phyloP scores from a whole-genome alignment of 371 early-diverging fungal species.

The Mortierella sp. region DNA sequence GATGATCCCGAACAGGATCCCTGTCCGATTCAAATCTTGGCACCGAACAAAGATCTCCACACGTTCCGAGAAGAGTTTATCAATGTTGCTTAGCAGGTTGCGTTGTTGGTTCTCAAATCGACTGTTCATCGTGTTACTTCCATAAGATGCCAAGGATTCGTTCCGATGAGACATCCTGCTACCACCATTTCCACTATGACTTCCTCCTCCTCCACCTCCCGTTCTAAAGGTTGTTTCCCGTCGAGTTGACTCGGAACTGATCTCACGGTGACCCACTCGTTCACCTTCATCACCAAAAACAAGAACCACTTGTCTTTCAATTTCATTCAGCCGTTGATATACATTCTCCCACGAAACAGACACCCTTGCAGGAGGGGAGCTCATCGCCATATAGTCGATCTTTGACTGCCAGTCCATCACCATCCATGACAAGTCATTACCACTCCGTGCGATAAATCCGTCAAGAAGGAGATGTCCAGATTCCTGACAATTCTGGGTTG shows the following conservation, averaged over 20 bases:
- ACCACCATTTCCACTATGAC: constrained; percentile 13
- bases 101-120: constrained; percentile 43
- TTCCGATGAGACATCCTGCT: constrained; percentile 25
- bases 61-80: constrained; percentile 75
- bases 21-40: constrained; percentile 65
- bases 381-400: constrained; percentile 21
- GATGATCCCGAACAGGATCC: constrained; percentile 62
- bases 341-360: constrained; percentile 41
- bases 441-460: constrained; percentile 39
- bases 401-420: constrained; percentile 27
- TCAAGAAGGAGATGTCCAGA: constrained; percentile 32
- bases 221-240: constrained; percentile 32
- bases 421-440: constrained; percentile 44
- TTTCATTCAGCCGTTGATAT: constrained; percentile 32
- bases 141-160: constrained; percentile 42
- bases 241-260: constrained; percentile 48
- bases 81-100: constrained; percentile 67
- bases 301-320: constrained; percentile 36
- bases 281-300: constrained; percentile 49
- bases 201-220: constrained; percentile 21
- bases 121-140: constrained; percentile 45
- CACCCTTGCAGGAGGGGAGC: constrained; percentile 29
- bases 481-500: constrained; percentile 39
- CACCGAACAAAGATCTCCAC: constrained; percentile 67
- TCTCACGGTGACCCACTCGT: constrained; percentile 22